Evolutionary conservation across 2,329 filamentous ascomycete species (phyloP).

Genomic region (Fonsecaea nubica): DNA sequence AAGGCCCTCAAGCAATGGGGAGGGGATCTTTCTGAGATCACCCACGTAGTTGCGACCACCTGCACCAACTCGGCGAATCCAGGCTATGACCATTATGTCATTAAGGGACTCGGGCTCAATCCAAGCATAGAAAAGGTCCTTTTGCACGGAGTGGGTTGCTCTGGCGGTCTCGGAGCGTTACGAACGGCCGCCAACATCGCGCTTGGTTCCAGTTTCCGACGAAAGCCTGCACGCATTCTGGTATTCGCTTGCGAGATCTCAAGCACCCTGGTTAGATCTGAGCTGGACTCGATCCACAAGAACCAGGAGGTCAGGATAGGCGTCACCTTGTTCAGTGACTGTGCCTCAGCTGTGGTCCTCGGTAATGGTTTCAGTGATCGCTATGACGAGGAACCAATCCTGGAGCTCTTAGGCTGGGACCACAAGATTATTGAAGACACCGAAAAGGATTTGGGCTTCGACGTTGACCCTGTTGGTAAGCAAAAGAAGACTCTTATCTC

Average conservation of each 20-base stretch:
- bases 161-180: constrained; percentile 67
- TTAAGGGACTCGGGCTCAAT: constrained; percentile 64
- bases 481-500: constrained; percentile 10
- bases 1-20: constrained; percentile 44
- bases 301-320: constrained; percentile 69
- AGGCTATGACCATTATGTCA: constrained; percentile 71
- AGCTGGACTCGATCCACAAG: constrained; percentile 68
- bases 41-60: constrained; percentile 71
- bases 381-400: constrained; percentile 50
- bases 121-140: constrained; percentile 68
- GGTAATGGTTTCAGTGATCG: constrained; percentile 63
- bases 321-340: constrained; percentile 72
- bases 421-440: constrained; percentile 68
- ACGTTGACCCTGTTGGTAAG: constrained; percentile 67
- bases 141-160: constrained; percentile 70
- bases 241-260: constrained; percentile 62
- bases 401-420: constrained; percentile 70
- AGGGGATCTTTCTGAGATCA: constrained; percentile 54
- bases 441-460: constrained; percentile 68
- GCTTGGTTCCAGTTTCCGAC: constrained; percentile 65
- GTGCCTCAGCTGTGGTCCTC: constrained; percentile 69
- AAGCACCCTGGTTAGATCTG: constrained; percentile 64
- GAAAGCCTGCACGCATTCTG: constrained; percentile 67
- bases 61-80: constrained; percentile 74
- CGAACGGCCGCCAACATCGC: constrained; percentile 71